Conservation (phyloP, 1,284 basidiomycete genomes). For the Abortiporus biennis region DNA sequence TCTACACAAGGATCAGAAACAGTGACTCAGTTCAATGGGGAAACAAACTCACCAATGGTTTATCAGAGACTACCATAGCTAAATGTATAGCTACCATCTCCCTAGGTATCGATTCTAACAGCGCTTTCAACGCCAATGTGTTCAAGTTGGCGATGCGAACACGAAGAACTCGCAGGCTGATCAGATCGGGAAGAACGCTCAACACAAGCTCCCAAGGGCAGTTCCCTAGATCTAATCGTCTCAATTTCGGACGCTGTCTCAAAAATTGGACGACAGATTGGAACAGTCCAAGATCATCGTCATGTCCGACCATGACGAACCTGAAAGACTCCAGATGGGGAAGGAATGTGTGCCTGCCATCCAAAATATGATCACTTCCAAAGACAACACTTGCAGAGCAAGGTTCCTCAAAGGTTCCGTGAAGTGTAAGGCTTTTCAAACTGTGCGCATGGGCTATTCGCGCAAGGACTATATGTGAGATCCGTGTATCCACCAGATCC, state of each 20-base stretch:
- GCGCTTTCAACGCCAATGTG: slow-evolving; percentile 27
- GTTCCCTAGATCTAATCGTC: slow-evolving; percentile 51
- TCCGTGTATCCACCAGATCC: slow-evolving; percentile 59
- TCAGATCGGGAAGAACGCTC: slow-evolving; percentile 42
- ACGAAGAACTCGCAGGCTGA: slow-evolving; percentile 44
- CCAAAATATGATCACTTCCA: slow-evolving; percentile 52
- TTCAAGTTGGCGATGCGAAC: slow-evolving; percentile 47
- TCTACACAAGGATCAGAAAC: slow-evolving; percentile 23
- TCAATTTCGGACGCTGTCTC: slow-evolving; percentile 36
- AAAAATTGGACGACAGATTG: slow-evolving; percentile 49
- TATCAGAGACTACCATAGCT: slow-evolving; percentile 40
- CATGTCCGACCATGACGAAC: slow-evolving; percentile 56
- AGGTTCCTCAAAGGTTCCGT: slow-evolving; percentile 58
- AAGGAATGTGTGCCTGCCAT: slow-evolving; percentile 50
- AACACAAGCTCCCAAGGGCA: slow-evolving; percentile 59
- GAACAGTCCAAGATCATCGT: slow-evolving; percentile 48
- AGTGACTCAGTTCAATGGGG: neutral
- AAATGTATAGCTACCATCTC: slow-evolving; percentile 50
- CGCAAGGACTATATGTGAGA: slow-evolving; percentile 54
- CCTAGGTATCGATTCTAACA: slow-evolving; percentile 39
- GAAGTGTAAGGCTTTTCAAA: slow-evolving; percentile 53
- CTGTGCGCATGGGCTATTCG: slow-evolving; percentile 55
- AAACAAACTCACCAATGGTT: slow-evolving; percentile 37
- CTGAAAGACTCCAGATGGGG: slow-evolving; percentile 56
- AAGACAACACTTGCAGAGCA: slow-evolving; percentile 55